Base-by-base conservation (phyloP, 768 basidiomycete genomes). In the Suillus clintonianus region DNA sequence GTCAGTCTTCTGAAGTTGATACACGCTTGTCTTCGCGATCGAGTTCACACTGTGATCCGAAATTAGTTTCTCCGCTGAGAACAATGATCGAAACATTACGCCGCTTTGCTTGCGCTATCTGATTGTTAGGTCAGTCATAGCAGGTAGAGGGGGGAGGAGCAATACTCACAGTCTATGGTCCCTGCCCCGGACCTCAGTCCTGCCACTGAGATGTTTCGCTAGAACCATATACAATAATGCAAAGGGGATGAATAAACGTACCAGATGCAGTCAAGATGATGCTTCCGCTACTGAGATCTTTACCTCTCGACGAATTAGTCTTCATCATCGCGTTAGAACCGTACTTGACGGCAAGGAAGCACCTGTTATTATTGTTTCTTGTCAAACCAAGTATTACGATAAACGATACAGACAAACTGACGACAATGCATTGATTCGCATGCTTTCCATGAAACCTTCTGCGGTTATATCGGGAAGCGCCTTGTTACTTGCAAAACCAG, bases 101-200 rank as follows among this genome's bases (percentile, higher is more conserved):
- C 94, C 37, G 95, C 92, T 81, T 97, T 97, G 69, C 91, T 92
- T 59, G 94, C 94, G 69, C 93, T 95, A 70, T 97, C 95, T 90
- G 74, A 61, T 64, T 22, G 66, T 54, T 48, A 64, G 62, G 57
- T 76, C 68, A 68, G 67, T 67, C 10, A 64, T 41, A 4, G 42
- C n/a, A 41, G 5, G 9, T 48, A 19, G 19, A 41, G 9, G 13
- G 48, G 11, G 57, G 19, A 45, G 7, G 14, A 53, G 34, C 8
- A 42, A 8, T 27, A 66, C 90, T 79, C 70, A 94, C 92, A 96
- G 67, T 96, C 92, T 54, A 90, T 73, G 0, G 91, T 76, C 3
- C 95, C 95, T 5, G 89, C 93, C 9, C 94, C 94, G 7, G 91
- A 90, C 41, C 90, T 85, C 50, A 96, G 69, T 11, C 94, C 94